Evolutionary conservation across 2,329 filamentous ascomycete genomes (phyloP).

Genomic region (Pleomassaria siparia): DNA sequence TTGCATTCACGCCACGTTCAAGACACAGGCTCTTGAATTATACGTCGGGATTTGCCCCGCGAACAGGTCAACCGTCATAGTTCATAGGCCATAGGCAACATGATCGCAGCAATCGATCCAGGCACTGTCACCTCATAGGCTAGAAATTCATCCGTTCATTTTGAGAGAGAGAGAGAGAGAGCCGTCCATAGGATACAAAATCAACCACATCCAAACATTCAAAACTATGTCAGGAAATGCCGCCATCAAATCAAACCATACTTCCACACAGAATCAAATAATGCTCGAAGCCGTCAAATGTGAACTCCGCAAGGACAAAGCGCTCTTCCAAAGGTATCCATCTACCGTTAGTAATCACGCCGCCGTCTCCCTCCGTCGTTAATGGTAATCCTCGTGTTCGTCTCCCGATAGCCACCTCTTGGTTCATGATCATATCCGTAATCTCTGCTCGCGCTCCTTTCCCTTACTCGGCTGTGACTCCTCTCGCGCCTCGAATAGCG

Average conservation of each 20-base stretch:
- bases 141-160: conserved; percentile 6
- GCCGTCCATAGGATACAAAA: too few relatives aligned
- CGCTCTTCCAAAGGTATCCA: not conserved
- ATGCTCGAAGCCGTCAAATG: too few relatives aligned
- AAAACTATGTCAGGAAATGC: not conserved
- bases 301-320: too few relatives aligned
- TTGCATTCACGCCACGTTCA: not conserved
- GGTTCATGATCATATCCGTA: conserved; percentile 27
- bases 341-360: not conserved
- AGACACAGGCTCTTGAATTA: not conserved
- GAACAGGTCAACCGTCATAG: too few relatives aligned
- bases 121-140: conserved; percentile 6
- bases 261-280: not conserved
- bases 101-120: conserved; percentile 4
- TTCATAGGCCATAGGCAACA: conserved; percentile 5
- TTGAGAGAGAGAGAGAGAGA: not conserved
- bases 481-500: conserved; percentile 30
- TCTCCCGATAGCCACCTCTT: conserved; percentile 29
- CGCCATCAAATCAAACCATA: not conserved
- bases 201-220: not conserved
- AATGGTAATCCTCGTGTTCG: conserved; percentile 35
- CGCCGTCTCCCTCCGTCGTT: conserved; percentile 17
- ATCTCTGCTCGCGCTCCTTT: conserved; percentile 34
- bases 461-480: conserved; percentile 23
- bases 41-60: not conserved